Conservation (phyloP, 768 basidiomycete genomes). For the Collybiopsis luxurians region DNA sequence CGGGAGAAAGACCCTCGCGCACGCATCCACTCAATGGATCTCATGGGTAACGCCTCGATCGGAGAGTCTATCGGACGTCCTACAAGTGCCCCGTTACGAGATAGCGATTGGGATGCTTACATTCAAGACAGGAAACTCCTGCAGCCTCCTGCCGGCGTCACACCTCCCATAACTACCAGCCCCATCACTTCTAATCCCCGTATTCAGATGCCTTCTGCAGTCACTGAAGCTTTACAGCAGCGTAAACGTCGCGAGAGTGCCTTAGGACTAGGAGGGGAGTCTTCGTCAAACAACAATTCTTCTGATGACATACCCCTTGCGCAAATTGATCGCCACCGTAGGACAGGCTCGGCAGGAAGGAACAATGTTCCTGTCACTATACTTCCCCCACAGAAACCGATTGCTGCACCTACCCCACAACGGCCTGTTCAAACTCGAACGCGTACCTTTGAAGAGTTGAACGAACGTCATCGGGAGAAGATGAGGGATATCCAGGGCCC, state of each 20-base stretch:
- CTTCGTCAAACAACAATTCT: conserved; percentile 34
- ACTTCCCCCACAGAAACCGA: conserved; percentile 43
- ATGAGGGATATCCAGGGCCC: conserved; percentile 81
- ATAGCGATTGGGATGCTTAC: conserved; percentile 86
- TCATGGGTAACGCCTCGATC: conserved; percentile 43
- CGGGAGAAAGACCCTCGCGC: conserved; percentile 66
- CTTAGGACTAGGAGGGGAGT: conserved; percentile 41
- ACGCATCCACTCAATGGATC: conserved; percentile 72
- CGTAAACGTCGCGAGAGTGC: conserved; percentile 74
- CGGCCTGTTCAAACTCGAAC: conserved; percentile 49
- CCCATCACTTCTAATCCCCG: conserved; percentile 36
- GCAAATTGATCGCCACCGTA: conserved; percentile 24
- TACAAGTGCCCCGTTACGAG: conserved; percentile 68
- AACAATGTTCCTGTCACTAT: conserved; percentile 39
- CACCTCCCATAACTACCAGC: conserved; percentile 74
- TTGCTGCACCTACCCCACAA: conserved; percentile 48
- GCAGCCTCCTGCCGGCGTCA: conserved; percentile 78
- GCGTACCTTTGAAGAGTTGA: conserved; percentile 84
- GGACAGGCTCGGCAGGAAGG: conserved; percentile 25
- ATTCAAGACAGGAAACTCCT: conserved; percentile 81
- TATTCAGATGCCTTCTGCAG: conserved; percentile 63
- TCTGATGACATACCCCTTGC: conserved; percentile 51
- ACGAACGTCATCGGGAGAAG: conserved; percentile 82
- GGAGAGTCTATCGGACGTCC: conserved; percentile 64
- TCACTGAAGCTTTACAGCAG: conserved; percentile 68